These are phyloP conservation scores for Calonectria pseudoreteaudii DNA, from an alignment of 2,329 filamentous ascomycete species.

Conservation along the genomic window DNA sequence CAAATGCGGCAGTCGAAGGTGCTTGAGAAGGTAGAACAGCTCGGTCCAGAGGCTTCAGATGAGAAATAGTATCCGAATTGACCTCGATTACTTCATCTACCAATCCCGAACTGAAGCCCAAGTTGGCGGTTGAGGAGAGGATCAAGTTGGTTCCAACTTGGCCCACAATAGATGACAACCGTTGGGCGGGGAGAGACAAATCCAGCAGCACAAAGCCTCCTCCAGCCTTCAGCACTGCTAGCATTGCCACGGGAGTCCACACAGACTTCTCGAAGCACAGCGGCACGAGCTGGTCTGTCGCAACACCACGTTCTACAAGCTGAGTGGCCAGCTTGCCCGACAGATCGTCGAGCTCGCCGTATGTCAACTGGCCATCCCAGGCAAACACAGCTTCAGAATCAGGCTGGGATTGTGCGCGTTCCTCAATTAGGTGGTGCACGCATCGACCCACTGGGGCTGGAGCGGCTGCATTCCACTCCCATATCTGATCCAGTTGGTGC, in stretches of 20 bases:
- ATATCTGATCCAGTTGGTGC: slow-evolving; percentile 1
- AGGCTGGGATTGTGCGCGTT: slow-evolving; percentile 20
- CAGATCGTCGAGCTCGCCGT: slow-evolving; percentile 51
- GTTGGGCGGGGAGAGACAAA: slow-evolving; percentile 12
- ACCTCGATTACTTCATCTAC: not conserved
- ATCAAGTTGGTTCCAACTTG: not conserved
- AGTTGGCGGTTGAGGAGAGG: not conserved
- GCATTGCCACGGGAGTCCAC: slow-evolving; percentile 34
- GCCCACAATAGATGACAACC: slow-evolving; percentile 3
- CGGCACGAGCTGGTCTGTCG: slow-evolving; percentile 31
- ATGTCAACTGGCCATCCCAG: slow-evolving; percentile 50
- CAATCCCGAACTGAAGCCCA: not conserved
- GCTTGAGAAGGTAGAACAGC: not conserved
- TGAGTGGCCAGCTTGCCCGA: slow-evolving; percentile 52
- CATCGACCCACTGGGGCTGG: slow-evolving; percentile 29
- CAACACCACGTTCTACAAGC: slow-evolving; percentile 46
- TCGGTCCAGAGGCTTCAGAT: not conserved
- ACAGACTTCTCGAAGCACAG: slow-evolving; percentile 40
- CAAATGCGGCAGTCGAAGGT: not conserved
- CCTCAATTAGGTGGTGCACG: slow-evolving; percentile 28
- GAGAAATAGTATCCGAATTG: not conserved
- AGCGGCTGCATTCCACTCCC: slow-evolving; percentile 17
- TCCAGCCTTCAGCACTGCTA: slow-evolving; percentile 39
- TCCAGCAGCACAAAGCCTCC: slow-evolving; percentile 32
- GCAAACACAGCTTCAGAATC: slow-evolving; percentile 30